These are phyloP conservation scores for Fusarium scirpi DNA, from an alignment of 2,329 filamentous ascomycete genomes.

Conservation along the genomic window DNA sequence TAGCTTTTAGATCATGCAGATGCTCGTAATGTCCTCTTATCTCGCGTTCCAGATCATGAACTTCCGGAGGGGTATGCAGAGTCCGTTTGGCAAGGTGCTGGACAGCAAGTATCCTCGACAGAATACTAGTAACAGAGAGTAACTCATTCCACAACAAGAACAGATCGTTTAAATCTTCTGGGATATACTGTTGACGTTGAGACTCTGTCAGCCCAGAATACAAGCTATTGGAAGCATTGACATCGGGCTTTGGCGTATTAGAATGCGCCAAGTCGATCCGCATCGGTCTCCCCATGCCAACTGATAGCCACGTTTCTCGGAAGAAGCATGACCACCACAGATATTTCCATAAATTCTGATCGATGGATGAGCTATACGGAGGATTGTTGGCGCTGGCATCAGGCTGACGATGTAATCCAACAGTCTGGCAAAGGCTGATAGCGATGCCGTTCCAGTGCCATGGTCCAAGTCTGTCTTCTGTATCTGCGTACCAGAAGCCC, in stretches of 20 bases:
- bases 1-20: not conserved
- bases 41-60: not conserved
- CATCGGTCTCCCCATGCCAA: slow-evolving; percentile 18
- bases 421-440: slow-evolving; percentile 56
- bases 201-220: not conserved
- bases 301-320: slow-evolving; percentile 17
- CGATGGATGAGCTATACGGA: not conserved
- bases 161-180: not conserved
- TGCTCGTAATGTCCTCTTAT: not conserved
- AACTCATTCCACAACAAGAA: not conserved
- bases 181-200: not conserved
- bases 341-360: slow-evolving; percentile 8
- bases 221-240: not conserved
- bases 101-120: not conserved
- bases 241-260: not conserved
- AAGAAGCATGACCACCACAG: slow-evolving; percentile 24
- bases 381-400: not conserved
- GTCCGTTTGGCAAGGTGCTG: not conserved
- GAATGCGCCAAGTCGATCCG: slow-evolving; percentile 14
- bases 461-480: slow-evolving; percentile 56
- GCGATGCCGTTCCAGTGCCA: slow-evolving; percentile 62
- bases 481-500: slow-evolving; percentile 57
- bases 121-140: not conserved
- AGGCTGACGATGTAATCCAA: slow-evolving; percentile 53
- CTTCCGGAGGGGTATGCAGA: not conserved